Conservation (phyloP, 441 rosid genomes). For the Populus hybrid region DNA sequence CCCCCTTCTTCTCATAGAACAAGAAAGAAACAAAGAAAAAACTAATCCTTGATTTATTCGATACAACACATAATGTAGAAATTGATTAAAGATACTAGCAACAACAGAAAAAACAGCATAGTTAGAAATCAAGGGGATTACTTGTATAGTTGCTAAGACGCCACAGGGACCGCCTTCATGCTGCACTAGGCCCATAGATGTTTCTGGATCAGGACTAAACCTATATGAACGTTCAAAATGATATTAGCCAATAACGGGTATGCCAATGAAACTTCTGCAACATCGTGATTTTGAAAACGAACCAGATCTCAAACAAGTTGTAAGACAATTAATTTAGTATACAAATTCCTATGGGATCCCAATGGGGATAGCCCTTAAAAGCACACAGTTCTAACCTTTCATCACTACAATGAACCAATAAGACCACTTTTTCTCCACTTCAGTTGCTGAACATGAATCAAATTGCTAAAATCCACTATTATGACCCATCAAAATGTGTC, state of each 20-base stretch:
- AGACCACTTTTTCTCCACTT: neutral
- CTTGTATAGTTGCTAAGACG: slow-evolving; percentile 96
- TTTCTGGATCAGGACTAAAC: slow-evolving; percentile 96
- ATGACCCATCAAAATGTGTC: neutral
- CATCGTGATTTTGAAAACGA: slow-evolving; percentile 8
- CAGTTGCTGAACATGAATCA: neutral
- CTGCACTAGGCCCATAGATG: slow-evolving; percentile 92
- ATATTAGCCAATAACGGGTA: slow-evolving; percentile 33
- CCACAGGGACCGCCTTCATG: slow-evolving; percentile 99
- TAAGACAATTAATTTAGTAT: neutral
- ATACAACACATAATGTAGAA: neutral
- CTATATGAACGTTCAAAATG: slow-evolving; percentile 41
- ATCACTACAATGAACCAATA: neutral
- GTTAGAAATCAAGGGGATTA: slow-evolving; percentile 39
- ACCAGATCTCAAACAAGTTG: neutral
- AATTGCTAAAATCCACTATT: neutral
- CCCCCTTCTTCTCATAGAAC: neutral
- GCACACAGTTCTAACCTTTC: neutral
- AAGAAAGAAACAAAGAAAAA: neutral
- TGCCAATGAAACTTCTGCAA: slow-evolving; percentile 10
- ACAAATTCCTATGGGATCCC: neutral
- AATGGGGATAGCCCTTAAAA: neutral
- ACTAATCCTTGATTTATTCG: slow-evolving; percentile 1
- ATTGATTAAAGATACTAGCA: slow-evolving; percentile 9
- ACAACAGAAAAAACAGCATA: slow-evolving; percentile 20